A percentile compares a stretch with the other conserved stretches of the same genome.
phyloP scores from a whole-genome alignment of 305 asterid species.

The Fraxinus nigra region DNA sequence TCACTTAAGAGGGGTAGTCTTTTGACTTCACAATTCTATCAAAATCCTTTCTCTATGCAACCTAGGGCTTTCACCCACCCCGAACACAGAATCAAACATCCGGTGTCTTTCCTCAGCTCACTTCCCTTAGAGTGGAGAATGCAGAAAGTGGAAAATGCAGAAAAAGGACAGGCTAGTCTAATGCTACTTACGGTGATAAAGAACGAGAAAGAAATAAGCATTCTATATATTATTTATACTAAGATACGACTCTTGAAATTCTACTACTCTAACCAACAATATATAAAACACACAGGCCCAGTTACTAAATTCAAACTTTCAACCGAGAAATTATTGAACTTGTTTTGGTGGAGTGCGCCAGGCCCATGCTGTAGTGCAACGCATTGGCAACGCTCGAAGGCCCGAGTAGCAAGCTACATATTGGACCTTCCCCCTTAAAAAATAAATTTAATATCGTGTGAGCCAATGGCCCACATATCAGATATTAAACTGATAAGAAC shows the following conservation, averaged over 20 bases:
- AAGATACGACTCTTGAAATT: neutral
- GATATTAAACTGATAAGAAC: slow-evolving; percentile 89
- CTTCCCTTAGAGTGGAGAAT: no score
- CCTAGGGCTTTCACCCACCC: neutral
- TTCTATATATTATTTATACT: no score
- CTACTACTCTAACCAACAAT: neutral
- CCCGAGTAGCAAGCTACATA: neutral
- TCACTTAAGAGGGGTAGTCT: neutral
- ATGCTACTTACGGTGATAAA: neutral
- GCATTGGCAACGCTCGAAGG: neutral
- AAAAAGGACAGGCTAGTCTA: neutral
- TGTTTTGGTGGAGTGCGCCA: neutral
- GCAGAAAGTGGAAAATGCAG: neutral
- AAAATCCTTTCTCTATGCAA: neutral
- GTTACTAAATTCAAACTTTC: neutral
- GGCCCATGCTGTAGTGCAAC: neutral
- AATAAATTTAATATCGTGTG: slow-evolving; percentile 30
- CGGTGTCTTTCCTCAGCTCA: neutral
- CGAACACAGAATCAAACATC: neutral
- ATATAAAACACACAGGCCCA: neutral
- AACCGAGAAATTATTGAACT: neutral
- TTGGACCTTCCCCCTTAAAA: slow-evolving; percentile 33
- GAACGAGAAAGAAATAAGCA: neutral
- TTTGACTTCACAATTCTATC: neutral
- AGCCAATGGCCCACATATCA: slow-evolving; percentile 46